Percentiles rank a stretch among this genome's conserved stretches.
phyloP scores from a whole-genome alignment of 768 basidiomycete species.

The Hygrocybe punicea region DNA sequence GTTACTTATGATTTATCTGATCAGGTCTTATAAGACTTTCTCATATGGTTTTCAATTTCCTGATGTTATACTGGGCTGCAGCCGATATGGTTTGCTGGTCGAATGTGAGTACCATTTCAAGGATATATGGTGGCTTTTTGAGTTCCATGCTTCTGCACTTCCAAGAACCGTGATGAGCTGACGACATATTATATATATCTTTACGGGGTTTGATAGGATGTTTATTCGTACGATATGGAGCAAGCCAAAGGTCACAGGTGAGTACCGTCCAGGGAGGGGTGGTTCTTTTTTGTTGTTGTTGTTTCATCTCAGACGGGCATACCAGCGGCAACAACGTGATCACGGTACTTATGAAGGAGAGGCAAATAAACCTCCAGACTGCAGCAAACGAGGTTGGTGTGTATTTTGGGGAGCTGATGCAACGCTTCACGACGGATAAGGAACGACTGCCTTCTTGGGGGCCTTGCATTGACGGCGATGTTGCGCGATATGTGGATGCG shows the following conservation, averaged over 20 bases:
- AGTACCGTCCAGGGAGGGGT: background rate
- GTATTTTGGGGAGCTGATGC: slow-evolving; percentile 49
- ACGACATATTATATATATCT: no score
- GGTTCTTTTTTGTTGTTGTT: no score
- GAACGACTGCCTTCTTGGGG: slow-evolving; percentile 49
- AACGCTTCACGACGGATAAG: slow-evolving; percentile 47
- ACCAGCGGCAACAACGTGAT: slow-evolving; percentile 59
- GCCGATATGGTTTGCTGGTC: slow-evolving; percentile 68
- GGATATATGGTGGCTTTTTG: background rate
- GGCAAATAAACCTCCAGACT: slow-evolving; percentile 51
- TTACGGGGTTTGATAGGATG: background rate
- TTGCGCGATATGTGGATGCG: slow-evolving; percentile 51
- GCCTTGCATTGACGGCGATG: slow-evolving; percentile 46
- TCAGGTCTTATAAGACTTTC: no score
- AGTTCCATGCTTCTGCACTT: background rate
- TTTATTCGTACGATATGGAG: slow-evolving; percentile 53
- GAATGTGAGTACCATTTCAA: slow-evolving; percentile 46
- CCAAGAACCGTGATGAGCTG: background rate
- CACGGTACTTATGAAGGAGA: slow-evolving; percentile 61
- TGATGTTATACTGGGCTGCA: slow-evolving; percentile 57
- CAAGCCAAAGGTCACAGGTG: slow-evolving; percentile 55
- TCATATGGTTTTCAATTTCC: no score
- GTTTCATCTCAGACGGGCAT: background rate
- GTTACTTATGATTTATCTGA: no score
- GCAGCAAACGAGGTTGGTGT: slow-evolving; percentile 56